phyloP scores from a whole-genome alignment of 129 eudicot genomes.

The Arctium minus region DNA sequence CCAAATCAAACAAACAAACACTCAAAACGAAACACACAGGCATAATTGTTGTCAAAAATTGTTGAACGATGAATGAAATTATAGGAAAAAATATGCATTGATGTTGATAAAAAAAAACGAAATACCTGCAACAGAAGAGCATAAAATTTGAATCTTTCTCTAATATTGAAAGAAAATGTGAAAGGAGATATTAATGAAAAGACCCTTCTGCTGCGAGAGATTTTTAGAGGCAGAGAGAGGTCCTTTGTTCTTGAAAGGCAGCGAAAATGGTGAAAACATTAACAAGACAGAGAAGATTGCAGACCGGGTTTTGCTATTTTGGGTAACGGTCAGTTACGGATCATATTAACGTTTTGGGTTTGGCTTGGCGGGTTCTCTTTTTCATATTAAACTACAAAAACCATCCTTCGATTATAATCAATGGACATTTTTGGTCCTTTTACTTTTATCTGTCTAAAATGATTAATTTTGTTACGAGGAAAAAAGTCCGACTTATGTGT shows the following conservation, averaged over 20 bases:
- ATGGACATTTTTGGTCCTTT: neutral
- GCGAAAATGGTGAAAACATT: neutral
- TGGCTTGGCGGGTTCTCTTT: constrained; percentile 12
- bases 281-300: neutral
- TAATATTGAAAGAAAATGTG: constrained; percentile 5
- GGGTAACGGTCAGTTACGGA: constrained; percentile 23
- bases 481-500: neutral
- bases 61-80: neutral
- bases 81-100: neutral
- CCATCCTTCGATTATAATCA: neutral
- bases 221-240: constrained; percentile 16
- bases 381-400: neutral
- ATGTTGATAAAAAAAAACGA: neutral
- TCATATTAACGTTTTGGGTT: constrained; percentile 13
- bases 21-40: neutral
- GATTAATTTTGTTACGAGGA: no score
- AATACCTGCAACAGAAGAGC: constrained; percentile 31
- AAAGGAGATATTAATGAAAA: neutral
- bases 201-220: constrained; percentile 20
- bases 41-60: neutral
- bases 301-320: constrained; percentile 25
- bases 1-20: neutral
- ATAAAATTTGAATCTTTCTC: constrained; percentile 2
- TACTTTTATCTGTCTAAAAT: neutral
- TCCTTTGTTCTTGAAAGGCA: constrained; percentile 6